A percentile compares a stretch with the other conserved stretches of the same genome.
Conservation (phyloP, 768 basidiomycete genomes). For the Rhodosporidiobolus odoratus region DNA sequence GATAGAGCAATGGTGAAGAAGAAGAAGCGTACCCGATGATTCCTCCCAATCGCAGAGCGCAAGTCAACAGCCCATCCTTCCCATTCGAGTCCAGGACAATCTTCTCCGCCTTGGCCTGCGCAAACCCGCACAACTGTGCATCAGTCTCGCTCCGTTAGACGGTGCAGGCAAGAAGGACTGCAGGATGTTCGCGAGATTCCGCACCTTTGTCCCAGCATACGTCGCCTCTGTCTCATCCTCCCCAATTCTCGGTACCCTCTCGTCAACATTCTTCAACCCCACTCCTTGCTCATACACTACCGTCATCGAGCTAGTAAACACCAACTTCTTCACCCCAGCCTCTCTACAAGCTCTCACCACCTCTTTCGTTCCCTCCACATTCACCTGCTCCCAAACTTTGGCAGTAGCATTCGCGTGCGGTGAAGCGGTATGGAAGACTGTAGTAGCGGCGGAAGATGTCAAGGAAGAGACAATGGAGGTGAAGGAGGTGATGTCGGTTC, state of each 20-base stretch:
- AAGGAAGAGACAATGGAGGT: slow-evolving; percentile 67
- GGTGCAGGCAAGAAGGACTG: neutral
- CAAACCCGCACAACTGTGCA: neutral
- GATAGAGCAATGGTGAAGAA: neutral
- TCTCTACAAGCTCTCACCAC: slow-evolving; percentile 74
- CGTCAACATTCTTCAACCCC: slow-evolving; percentile 70
- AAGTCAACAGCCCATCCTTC: slow-evolving; percentile 74
- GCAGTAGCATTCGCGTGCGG: slow-evolving; percentile 54
- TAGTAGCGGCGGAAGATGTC: slow-evolving; percentile 67
- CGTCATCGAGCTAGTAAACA: slow-evolving; percentile 90
- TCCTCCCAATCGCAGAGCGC: slow-evolving; percentile 81
- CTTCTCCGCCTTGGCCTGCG: slow-evolving; percentile 66
- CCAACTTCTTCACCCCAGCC: slow-evolving; percentile 71
- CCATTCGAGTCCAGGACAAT: slow-evolving; percentile 81
- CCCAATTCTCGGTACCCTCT: slow-evolving; percentile 59
- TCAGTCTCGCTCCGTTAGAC: neutral
- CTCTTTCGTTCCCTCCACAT: slow-evolving; percentile 80
- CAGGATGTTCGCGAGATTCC: neutral
- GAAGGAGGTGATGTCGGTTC: slow-evolving; percentile 77
- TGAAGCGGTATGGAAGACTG: slow-evolving; percentile 92
- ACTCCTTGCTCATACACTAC: slow-evolving; percentile 77
- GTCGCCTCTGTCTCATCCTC: slow-evolving; percentile 72
- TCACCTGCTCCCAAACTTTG: slow-evolving; percentile 79
- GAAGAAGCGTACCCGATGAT: slow-evolving; percentile 79
- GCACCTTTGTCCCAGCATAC: slow-evolving; percentile 80